Percentiles rank a stretch among this genome's conserved stretches.
Conservation (phyloP, 78 protist genomes). For the Pigoraptor vietnamica region DNA sequence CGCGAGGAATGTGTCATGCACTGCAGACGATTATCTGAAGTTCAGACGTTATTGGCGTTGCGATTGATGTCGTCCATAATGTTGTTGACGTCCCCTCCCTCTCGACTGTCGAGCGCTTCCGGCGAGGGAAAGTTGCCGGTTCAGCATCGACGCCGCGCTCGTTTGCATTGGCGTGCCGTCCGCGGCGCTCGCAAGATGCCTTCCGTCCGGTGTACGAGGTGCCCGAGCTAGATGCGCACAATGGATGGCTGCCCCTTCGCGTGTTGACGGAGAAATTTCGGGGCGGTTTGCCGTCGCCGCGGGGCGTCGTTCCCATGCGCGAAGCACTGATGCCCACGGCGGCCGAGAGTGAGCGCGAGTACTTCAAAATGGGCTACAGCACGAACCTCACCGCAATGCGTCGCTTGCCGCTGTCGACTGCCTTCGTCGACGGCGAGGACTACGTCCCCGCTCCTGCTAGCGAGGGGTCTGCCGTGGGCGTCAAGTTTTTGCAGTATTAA, state of each 20-base stretch:
- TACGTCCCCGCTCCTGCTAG: no score
- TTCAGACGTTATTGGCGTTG: no score
- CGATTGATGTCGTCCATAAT: no score
- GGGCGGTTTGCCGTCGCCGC: neutral
- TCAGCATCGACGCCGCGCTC: neutral
- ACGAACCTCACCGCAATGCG: neutral
- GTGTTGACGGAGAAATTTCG: neutral
- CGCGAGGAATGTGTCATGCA: no score
- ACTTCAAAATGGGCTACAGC: neutral
- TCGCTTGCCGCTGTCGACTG: neutral
- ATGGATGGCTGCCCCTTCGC: neutral
- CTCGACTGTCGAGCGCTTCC: no score
- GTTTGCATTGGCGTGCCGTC: neutral
- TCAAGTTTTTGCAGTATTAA: no score
- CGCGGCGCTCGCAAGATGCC: neutral
- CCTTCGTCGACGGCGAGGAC: neutral
- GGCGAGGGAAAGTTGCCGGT: neutral
- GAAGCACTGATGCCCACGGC: neutral
- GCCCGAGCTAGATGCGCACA: no score
- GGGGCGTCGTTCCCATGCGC: neutral
- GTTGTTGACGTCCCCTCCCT: no score
- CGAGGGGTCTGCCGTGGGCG: no score
- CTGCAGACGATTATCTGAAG: no score
- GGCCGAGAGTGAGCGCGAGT: neutral
- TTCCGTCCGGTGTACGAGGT: neutral